Conservation (phyloP, 805 yeast species). For the Wickerhamomyces subpelliculosus region DNA sequence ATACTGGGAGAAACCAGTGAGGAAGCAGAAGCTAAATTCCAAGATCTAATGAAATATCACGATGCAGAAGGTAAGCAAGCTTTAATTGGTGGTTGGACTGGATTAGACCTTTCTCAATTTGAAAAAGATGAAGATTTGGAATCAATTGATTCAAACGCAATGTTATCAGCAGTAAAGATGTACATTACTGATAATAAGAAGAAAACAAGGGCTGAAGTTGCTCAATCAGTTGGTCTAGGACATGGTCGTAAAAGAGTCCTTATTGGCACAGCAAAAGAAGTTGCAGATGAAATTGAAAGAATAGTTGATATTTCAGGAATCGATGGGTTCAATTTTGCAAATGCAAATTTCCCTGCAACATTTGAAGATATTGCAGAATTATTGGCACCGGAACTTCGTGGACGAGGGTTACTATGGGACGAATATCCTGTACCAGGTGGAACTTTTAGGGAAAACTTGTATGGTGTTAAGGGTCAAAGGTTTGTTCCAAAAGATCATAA, state of each 20-base stretch:
- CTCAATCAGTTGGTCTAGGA: constrained; percentile 19
- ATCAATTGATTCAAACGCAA: constrained; percentile 21
- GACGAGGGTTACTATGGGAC: constrained; percentile 26
- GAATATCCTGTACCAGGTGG: constrained; percentile 29
- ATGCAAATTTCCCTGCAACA: constrained; percentile 28
- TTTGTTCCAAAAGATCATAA: background rate
- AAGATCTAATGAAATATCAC: constrained; percentile 24
- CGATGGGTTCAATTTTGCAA: constrained; percentile 36
- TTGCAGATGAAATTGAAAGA: constrained; percentile 31
- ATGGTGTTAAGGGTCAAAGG: constrained; percentile 1
- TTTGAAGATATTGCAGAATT: constrained; percentile 31
- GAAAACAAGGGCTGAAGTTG: constrained; percentile 6
- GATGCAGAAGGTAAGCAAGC: constrained; percentile 38
- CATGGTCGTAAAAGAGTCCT: constrained; percentile 21
- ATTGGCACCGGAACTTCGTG: constrained; percentile 29
- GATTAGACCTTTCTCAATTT: constrained; percentile 29
- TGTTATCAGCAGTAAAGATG: constrained; percentile 18
- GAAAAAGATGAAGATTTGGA: constrained; percentile 29
- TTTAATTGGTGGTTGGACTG: constrained; percentile 36
- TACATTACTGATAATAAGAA: too few relatives aligned
- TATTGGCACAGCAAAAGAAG: constrained; percentile 30
- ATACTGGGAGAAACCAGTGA: constrained; percentile 35
- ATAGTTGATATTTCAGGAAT: constrained; percentile 34
- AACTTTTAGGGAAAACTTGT: constrained; percentile 29
- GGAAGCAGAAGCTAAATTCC: constrained; percentile 32